A percentile compares a stretch with the other conserved stretches of the same genome.
Conservation (phyloP, 495 filamentous ascomycete genomes). For the Chlorociboria aeruginascens region DNA sequence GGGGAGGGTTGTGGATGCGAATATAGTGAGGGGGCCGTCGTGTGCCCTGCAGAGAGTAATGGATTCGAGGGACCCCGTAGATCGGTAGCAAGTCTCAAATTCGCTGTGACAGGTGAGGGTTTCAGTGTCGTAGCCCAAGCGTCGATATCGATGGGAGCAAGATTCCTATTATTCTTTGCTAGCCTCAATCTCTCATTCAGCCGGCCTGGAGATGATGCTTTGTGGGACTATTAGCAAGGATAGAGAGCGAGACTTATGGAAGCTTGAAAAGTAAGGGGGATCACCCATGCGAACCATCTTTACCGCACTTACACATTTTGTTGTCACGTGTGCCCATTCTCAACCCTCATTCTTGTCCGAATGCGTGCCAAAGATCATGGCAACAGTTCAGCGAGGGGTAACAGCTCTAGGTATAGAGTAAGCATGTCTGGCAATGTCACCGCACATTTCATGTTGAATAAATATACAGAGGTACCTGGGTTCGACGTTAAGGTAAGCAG, state of each 20-base stretch:
- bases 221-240: conserved; percentile 9
- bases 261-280: no score
- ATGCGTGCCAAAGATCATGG: no score
- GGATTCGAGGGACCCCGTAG: conserved; percentile 6
- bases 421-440: no score
- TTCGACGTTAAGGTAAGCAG: no score
- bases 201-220: conserved; percentile 14
- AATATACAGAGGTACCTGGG: no score
- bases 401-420: no score
- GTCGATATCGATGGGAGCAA: conserved; percentile 15
- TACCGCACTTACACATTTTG: no score
- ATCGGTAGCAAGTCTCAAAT: conserved; percentile 7
- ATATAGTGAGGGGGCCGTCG: conserved; percentile 4
- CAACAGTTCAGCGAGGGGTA: no score
- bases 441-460: no score
- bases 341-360: no score
- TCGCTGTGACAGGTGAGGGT: conserved; percentile 7
- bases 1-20: conserved; percentile 8
- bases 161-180: neutral
- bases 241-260: neutral
- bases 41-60: neutral
- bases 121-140: conserved; percentile 17
- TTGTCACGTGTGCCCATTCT: no score
- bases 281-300: no score
- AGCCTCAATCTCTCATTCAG: conserved; percentile 9